These are phyloP conservation scores for Microcos paniculata DNA, from an alignment of 345 rosid genomes.

Conservation along the genomic window DNA sequence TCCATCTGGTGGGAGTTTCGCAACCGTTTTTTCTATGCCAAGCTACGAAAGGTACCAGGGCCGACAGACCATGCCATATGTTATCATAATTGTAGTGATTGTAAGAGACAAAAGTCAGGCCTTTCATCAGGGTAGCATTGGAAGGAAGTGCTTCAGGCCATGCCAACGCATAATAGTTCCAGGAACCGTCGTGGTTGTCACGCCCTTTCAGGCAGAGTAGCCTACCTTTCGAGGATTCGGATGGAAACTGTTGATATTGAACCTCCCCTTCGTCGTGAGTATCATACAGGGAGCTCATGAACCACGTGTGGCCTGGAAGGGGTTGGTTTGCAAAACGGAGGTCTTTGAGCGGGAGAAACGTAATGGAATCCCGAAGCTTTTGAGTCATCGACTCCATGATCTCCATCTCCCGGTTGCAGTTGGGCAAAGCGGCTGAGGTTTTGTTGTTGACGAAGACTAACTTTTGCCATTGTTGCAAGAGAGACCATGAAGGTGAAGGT, in stretches of 20 bases:
- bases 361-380: conserved; percentile 51
- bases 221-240: conserved; percentile 47
- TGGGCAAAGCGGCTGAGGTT: background rate
- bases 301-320: conserved; percentile 67
- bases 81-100: conserved; percentile 65
- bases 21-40: conserved; percentile 61
- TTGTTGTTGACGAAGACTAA: conserved; percentile 1
- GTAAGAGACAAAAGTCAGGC: conserved; percentile 64
- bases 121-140: conserved; percentile 49
- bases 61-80: conserved; percentile 71
- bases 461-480: conserved; percentile 20
- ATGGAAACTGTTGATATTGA: conserved; percentile 68
- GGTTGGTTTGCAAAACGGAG: conserved; percentile 45
- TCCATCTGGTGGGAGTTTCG: conserved; percentile 52
- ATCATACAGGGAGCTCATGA: conserved; percentile 72
- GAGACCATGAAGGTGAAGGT: conserved; percentile 22
- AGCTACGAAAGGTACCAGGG: conserved; percentile 54
- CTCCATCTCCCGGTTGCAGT: conserved; percentile 11
- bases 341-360: conserved; percentile 70
- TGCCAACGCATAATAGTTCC: conserved; percentile 72
- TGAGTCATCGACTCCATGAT: conserved; percentile 28
- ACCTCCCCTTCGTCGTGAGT: conserved; percentile 59
- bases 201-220: conserved; percentile 67
- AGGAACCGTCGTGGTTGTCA: conserved; percentile 60
- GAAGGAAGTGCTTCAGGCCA: conserved; percentile 60